phyloP scores from a whole-genome alignment of 805 yeast species.

The Diddensiella santjacobensis region DNA sequence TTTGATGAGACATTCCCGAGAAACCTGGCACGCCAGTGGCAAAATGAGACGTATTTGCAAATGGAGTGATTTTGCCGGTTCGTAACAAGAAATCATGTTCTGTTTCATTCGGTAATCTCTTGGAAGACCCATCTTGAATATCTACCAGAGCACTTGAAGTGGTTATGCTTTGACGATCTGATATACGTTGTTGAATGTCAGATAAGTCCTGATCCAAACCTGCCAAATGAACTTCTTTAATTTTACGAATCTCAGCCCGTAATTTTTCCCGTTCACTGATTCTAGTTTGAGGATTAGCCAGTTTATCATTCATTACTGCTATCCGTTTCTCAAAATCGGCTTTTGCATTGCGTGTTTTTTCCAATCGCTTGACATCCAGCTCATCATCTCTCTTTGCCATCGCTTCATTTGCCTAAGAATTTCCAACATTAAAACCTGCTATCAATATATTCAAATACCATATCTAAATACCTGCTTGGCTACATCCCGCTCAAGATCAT shows the following conservation, averaged over 20 bases:
- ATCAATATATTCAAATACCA: neutral
- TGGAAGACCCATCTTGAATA: slow-evolving; percentile 9
- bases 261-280: slow-evolving; percentile 60
- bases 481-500: slow-evolving; percentile 68
- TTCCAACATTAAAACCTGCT: neutral
- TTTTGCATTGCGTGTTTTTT: slow-evolving; percentile 53
- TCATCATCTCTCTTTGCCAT: slow-evolving; percentile 63
- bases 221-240: slow-evolving; percentile 48
- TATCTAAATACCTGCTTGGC: slow-evolving; percentile 39
- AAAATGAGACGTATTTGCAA: slow-evolving; percentile 52
- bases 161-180: slow-evolving; percentile 27
- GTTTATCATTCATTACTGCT: slow-evolving; percentile 44
- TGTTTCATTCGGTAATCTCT: slow-evolving; percentile 62
- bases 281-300: slow-evolving; percentile 52
- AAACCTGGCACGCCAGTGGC: slow-evolving; percentile 7
- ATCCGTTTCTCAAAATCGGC: slow-evolving; percentile 44
- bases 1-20: slow-evolving; percentile 38
- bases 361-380: slow-evolving; percentile 70
- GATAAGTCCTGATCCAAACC: slow-evolving; percentile 56
- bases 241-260: slow-evolving; percentile 49
- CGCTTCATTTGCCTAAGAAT: slow-evolving; percentile 54
- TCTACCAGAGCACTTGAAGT: slow-evolving; percentile 3
- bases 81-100: slow-evolving; percentile 77
- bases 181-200: slow-evolving; percentile 54
- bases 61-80: slow-evolving; percentile 92